Percentiles rank a stretch among this genome's conserved stretches.
Conservation (phyloP, 306 rosid species). For the Dryas octopetala region DNA sequence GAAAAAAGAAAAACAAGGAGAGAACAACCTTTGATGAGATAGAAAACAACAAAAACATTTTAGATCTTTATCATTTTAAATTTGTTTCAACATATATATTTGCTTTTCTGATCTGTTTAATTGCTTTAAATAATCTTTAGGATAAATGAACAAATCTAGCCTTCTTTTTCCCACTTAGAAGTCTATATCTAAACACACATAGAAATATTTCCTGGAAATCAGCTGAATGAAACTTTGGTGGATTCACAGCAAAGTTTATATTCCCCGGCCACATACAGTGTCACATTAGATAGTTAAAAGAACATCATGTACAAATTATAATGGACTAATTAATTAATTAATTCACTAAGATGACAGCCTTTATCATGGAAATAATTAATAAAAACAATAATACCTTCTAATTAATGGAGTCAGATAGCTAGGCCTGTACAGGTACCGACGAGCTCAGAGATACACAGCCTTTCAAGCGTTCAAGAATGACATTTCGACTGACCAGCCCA, state of each 20-base stretch:
- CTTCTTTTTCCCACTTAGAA: neutral
- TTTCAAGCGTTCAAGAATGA: slow-evolving; percentile 72
- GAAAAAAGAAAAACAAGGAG: neutral
- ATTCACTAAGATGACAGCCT: slow-evolving; percentile 17
- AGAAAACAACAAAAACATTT: too few species aligned
- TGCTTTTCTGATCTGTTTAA: neutral
- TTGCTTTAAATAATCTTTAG: neutral
- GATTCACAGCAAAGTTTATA: slow-evolving; percentile 19
- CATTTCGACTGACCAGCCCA: slow-evolving; percentile 57
- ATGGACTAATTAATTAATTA: slow-evolving; percentile 11
- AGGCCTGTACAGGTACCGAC: slow-evolving; percentile 83
- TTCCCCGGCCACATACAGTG: slow-evolving; percentile 21
- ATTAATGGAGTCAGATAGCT: slow-evolving; percentile 29
- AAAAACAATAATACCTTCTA: slow-evolving; percentile 34
- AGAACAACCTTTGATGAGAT: neutral
- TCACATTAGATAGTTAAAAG: slow-evolving; percentile 41
- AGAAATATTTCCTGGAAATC: neutral
- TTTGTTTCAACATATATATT: neutral
- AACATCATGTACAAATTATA: slow-evolving; percentile 39
- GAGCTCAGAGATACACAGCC: slow-evolving; percentile 75
- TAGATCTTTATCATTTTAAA: too few species aligned
- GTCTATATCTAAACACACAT: neutral
- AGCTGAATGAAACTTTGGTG: neutral
- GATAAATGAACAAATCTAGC: neutral
- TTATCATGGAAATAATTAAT: slow-evolving; percentile 13